Base-by-base conservation (phyloP, 441 rosid genomes). In the Cnidoscolus chayamansa region DNA sequence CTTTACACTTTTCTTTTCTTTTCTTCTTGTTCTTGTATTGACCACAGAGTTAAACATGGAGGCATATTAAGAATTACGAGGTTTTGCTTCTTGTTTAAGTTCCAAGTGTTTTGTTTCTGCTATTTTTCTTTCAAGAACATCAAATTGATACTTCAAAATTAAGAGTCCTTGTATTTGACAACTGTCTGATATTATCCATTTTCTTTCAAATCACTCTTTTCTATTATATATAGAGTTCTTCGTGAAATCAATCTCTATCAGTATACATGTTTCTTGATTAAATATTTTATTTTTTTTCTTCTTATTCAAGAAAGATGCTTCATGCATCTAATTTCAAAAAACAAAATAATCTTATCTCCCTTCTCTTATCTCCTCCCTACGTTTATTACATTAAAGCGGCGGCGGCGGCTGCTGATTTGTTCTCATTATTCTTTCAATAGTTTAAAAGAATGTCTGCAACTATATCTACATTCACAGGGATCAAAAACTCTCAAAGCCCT, bases 311-410 rank as follows among this genome's bases (percentile, higher is more conserved):
- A 72, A 72, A 77, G 25, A 49, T 30, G 67, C 1, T 32, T 40
- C n/a, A 10, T 48, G 16, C 12, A 62, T 62, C 7, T 58, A 10
- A 20, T 59, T 40, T 8, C 13, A 16, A 20, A 40, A 25, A 11
- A 64, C 25, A 25, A 55, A 8, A 10, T 5, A 30, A 48, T 13
- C 11, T 56, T 71, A 76, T 32, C 74, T 69, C 78, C 75, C 73
- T 79, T 65, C 48, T 62, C 72, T 78, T 78, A 70, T 77, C 47
- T 66, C 55, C 30, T 69, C 66, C 57, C 56, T 57, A 25, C 9
- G 63, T 59, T 66, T 48, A 17, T 48, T 32, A 19, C 17, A 40
- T 32, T 15, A 49, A 70, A 65, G 45, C 57, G 73, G 48, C 67
- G 67, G n/a, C 60, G 25, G 65, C 45, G 8, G 48, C 31, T 17